Percentiles rank a stretch among this genome's conserved stretches.
These are phyloP conservation scores for Cryptococcus hybrid DNA, from an alignment of 1,284 basidiomycete species.

Conservation along the genomic window DNA sequence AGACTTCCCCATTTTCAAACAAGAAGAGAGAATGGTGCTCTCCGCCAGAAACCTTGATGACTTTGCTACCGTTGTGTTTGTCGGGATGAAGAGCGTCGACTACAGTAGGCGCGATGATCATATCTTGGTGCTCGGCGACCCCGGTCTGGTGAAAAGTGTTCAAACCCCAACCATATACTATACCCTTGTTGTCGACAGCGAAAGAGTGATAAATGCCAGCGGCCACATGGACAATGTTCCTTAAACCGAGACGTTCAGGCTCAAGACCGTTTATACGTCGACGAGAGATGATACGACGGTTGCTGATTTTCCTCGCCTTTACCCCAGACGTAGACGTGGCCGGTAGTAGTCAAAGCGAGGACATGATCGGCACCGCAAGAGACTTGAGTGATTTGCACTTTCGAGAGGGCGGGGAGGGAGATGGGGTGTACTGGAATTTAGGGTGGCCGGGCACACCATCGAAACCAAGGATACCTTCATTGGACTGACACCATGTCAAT, in stretches of 20 bases:
- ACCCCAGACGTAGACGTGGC: constrained; percentile 74
- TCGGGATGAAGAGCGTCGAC: constrained; percentile 66
- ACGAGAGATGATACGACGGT: constrained; percentile 72
- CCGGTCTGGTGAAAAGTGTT: constrained; percentile 75
- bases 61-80: constrained; percentile 64
- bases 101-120: constrained; percentile 67
- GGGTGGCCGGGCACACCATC: constrained; percentile 57
- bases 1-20: constrained; percentile 77
- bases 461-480: constrained; percentile 84
- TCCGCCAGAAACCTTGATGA: constrained; percentile 61
- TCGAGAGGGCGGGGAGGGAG: constrained; percentile 48
- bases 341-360: constrained; percentile 77
- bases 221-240: constrained; percentile 73
- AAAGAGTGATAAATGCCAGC: constrained; percentile 84
- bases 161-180: constrained; percentile 87
- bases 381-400: constrained; percentile 66
- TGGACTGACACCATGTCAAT: constrained; percentile 46
- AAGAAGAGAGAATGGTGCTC: constrained; percentile 87
- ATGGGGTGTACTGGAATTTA: constrained; percentile 51
- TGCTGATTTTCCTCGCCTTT: constrained; percentile 81
- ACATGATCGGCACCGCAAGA: constrained; percentile 84
- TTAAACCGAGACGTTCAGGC: constrained; percentile 74
- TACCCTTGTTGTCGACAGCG: constrained; percentile 76
- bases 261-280: constrained; percentile 70
- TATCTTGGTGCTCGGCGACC: constrained; percentile 47